Base-by-base conservation (phyloP, 2,329 filamentous ascomycete genomes). In the Pseudonectria buxi region DNA sequence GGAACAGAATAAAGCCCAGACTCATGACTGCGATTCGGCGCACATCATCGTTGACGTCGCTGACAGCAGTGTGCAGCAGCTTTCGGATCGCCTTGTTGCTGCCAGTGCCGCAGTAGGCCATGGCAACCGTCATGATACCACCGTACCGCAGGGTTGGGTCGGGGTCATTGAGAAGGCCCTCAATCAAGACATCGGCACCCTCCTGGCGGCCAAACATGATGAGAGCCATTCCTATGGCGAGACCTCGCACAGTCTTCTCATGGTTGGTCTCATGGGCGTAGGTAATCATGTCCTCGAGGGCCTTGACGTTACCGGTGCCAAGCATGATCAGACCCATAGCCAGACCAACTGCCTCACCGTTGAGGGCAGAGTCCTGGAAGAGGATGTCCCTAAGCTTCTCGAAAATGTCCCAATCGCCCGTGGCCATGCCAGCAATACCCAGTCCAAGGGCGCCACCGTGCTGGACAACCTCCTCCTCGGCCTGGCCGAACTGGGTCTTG, bases 71-170 rank as follows among this genome's bases (percentile, higher is more conserved):
- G 58, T 98, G 92, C 10, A 98, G 78, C 22, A 98, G 74, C 65
- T 92, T 94, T 36, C 94, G 83, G 33, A 98, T 92, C 15, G 94
- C 92, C 72, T 96, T 96, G 73, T 98, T 98, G 75, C 89, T 95
- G 47, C 90, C 86, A 27, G 86, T 95, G 39, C 92, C 92, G 57
- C 90, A 95, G 68, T 98, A 98, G 13, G 92, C 92, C 58, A 98
- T 72, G 33, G 92, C 92, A 39, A 98, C 86, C n/a, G 92, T 95
- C 79, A 98, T 87, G 61, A 98, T 95, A 69, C 92, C 92, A 59
- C 92, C 92, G 51, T 98, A 98, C 48, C 92, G 81, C 42, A 98
- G 72, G 7, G 87, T 90, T 49, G 92, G 87, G 57, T 98, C 90
- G 2, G 92, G 86, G 51, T 98, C 92, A 45, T 87, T 88, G 25